Base-by-base conservation (phyloP, 192 early-diverging fungal species). In the Glomus cerebriforme region DNA sequence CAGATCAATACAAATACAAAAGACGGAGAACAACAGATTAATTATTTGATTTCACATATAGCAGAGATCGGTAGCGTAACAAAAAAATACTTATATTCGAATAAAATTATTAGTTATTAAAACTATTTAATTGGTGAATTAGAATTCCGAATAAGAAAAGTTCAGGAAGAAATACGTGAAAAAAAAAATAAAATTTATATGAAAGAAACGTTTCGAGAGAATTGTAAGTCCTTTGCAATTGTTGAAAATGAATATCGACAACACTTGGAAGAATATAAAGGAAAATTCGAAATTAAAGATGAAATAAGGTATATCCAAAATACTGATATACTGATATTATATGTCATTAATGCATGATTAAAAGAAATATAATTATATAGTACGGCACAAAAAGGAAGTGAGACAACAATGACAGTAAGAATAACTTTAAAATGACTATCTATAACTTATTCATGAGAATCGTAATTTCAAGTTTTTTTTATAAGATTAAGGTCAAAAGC, bases 161-260 rank as follows among this genome's bases (percentile, higher is more conserved):
- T 60, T 39, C 32, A 67, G 66, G 27, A 19, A 39, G 58, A 77
- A 32, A 66, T 77, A 37, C 35, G 64, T 24, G 75, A 77, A 27
- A 77, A 77, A 47, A 43, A 67, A 22, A 77, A 43, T 65, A 77
- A 77, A 17, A 64, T 77, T 26, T 65, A 77, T 45, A 63, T 66
- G 37, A 77, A 77, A 66, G 12, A 54, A 26, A 13, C 31, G 13
- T 77, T 66, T 31, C 34, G 17, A 45, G 75, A 64, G 22, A 32
- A 19, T 32, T 62, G 35, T 49, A 59, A 45, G 8, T 9, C 3
- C 13, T 47, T 77, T 60, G 26, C 17, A 29, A 17, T 45, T 0
- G 17, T 8, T 31, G 64, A 37, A 29, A 24, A 17, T 32, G 47
- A 77, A 65, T 67, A 77, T 66, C 39, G 54, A 15, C 29, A 64